phyloP scores from a whole-genome alignment of 306 rosid genomes.

The Prinsepia uniflora region DNA sequence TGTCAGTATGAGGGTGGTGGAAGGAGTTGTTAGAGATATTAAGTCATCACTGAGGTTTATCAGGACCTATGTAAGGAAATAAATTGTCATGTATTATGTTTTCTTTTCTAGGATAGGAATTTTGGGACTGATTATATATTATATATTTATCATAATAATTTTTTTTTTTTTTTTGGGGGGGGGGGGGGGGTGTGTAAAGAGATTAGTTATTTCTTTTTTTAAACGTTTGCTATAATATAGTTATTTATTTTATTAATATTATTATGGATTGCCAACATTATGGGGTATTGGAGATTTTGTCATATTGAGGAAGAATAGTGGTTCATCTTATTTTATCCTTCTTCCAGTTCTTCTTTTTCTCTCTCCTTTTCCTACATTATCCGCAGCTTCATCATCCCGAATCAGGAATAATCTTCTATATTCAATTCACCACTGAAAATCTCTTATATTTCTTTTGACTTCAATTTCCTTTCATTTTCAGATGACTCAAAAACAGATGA shows the following conservation, averaged over 20 bases:
- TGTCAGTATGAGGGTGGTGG: background rate
- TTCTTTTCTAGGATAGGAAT: no score
- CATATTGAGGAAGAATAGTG: background rate
- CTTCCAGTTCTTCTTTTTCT: background rate
- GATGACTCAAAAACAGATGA: slow-evolving; percentile 71
- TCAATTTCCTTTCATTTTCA: slow-evolving; percentile 33
- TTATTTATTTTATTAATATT: background rate
- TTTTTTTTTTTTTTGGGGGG: background rate
- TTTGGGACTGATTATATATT: background rate
- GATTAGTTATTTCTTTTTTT: background rate
- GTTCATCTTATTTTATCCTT: background rate
- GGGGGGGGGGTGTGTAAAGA: no score
- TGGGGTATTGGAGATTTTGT: background rate
- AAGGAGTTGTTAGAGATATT: background rate
- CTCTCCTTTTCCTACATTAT: background rate
- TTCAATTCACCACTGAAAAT: background rate
- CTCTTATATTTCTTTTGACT: slow-evolving; percentile 14
- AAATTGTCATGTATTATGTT: background rate
- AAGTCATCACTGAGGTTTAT: no score
- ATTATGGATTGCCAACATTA: background rate
- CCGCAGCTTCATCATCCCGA: background rate
- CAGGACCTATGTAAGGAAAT: no score
- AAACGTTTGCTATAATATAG: background rate
- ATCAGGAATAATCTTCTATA: background rate
- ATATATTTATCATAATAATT: background rate